These are phyloP conservation scores for Tuber melanosporum DNA, from an alignment of 495 filamentous ascomycete species.

Conservation along the genomic window DNA sequence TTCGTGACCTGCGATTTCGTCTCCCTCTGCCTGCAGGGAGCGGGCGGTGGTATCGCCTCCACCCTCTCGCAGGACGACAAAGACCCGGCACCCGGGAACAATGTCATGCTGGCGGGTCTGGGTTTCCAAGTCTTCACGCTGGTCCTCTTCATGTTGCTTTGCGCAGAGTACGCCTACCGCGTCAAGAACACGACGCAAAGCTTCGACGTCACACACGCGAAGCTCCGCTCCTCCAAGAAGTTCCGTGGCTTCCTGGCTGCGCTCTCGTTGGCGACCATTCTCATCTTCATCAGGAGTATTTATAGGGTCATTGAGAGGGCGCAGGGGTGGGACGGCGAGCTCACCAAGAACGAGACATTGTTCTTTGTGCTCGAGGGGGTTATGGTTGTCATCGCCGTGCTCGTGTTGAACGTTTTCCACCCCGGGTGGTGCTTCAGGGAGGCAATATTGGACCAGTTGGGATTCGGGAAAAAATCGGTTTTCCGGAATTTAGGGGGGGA, in stretches of 20 bases:
- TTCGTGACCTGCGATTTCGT: constrained; percentile 60
- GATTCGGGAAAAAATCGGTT: neutral
- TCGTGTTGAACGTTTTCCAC: constrained; percentile 55
- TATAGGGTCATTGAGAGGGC: constrained; percentile 62
- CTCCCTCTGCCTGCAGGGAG: constrained; percentile 55
- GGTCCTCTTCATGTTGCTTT: constrained; percentile 50
- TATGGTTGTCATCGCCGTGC: constrained; percentile 58
- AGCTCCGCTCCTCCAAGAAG: constrained; percentile 34
- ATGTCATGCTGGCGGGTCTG: constrained; percentile 63
- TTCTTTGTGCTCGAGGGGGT: constrained; percentile 67
- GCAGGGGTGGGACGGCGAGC: constrained; percentile 53
- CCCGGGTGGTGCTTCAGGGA: constrained; percentile 51
- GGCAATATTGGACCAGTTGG: constrained; percentile 21
- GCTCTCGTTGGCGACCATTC: constrained; percentile 50
- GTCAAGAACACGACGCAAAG: constrained; percentile 24
- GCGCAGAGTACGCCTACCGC: constrained; percentile 48
- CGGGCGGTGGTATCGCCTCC: constrained; percentile 56
- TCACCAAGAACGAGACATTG: constrained; percentile 55
- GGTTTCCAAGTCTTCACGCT: constrained; percentile 53
- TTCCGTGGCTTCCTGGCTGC: constrained; percentile 46
- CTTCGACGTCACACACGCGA: constrained; percentile 35
- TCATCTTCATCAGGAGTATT: constrained; percentile 57
- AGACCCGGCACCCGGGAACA: constrained; percentile 46
- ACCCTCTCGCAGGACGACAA: constrained; percentile 45
- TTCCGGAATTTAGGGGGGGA: constrained; percentile 1